A percentile compares a stretch with the other conserved stretches of the same genome.
phyloP scores from a whole-genome alignment of 768 basidiomycete species.

The Pisolithus albus region DNA sequence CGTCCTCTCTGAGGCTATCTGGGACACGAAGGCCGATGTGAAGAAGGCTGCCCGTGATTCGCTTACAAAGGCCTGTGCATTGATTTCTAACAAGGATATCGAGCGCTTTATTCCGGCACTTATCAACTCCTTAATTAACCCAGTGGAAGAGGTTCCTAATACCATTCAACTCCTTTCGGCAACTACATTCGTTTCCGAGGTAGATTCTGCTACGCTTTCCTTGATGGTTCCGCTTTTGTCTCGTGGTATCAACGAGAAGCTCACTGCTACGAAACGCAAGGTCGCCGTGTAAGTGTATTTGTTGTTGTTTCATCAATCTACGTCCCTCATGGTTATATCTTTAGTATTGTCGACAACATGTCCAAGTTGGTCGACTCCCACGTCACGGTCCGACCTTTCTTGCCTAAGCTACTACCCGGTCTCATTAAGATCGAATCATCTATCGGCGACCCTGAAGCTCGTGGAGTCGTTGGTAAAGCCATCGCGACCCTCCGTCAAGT shows the following conservation, averaged over 20 bases:
- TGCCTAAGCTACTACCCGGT: slow-evolving; percentile 91
- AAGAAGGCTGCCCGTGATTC: slow-evolving; percentile 97
- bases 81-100: slow-evolving; percentile 98
- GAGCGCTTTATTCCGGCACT: slow-evolving; percentile 96
- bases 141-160: slow-evolving; percentile 96
- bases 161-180: slow-evolving; percentile 94
- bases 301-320: slow-evolving; percentile 10
- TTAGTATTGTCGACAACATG: slow-evolving; percentile 96
- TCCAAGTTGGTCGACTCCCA: slow-evolving; percentile 94
- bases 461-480: slow-evolving; percentile 83
- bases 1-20: slow-evolving; percentile 90
- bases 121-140: slow-evolving; percentile 97
- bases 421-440: slow-evolving; percentile 91
- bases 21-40: slow-evolving; percentile 98
- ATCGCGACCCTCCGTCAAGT: slow-evolving; percentile 95
- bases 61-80: slow-evolving; percentile 87
- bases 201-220: slow-evolving; percentile 93
- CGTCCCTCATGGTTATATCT: slow-evolving; percentile 7
- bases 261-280: slow-evolving; percentile 94
- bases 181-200: slow-evolving; percentile 99
- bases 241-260: slow-evolving; percentile 91
- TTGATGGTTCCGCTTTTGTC: slow-evolving; percentile 95
- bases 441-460: slow-evolving; percentile 98
- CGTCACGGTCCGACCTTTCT: slow-evolving; percentile 92
- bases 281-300: slow-evolving; percentile 78